phyloP scores from a whole-genome alignment of 345 rosid genomes.

The Citrus sinensis region DNA sequence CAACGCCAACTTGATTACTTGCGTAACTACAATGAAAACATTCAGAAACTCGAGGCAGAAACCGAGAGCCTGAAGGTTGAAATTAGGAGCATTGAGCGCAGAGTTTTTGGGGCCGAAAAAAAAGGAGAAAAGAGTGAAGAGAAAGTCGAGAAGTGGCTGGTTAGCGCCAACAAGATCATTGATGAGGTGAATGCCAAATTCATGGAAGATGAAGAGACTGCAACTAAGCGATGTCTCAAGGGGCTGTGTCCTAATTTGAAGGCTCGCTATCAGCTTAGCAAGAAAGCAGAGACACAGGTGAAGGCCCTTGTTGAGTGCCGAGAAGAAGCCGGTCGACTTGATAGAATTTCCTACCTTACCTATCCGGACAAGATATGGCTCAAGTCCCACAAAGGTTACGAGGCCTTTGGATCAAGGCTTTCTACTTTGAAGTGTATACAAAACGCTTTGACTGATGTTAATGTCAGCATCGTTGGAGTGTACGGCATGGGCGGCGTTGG shows the following conservation, averaged over 20 bases:
- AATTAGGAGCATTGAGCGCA: not conserved
- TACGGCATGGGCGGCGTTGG: too few species aligned
- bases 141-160: too few species aligned
- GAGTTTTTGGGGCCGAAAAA: not conserved
- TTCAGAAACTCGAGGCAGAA: not conserved
- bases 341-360: not conserved
- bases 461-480: too few species aligned
- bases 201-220: too few species aligned
- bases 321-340: not conserved
- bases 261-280: not conserved
- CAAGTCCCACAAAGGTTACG: not conserved
- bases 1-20: not conserved
- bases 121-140: not conserved
- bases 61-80: not conserved
- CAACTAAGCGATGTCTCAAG: constrained; percentile 4
- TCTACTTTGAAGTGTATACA: too few species aligned
- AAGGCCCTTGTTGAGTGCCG: not conserved
- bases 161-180: too few species aligned
- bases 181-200: not conserved
- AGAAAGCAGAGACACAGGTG: not conserved
- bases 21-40: not conserved
- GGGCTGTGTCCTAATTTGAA: constrained; percentile 11
- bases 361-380: not conserved
- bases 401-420: too few species aligned
- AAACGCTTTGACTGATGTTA: too few species aligned